Percentiles rank a stretch among this genome's conserved stretches.
These are phyloP conservation scores for Pseudogymnoascus sp. DNA, from an alignment of 2,329 filamentous ascomycete species.

Conservation along the genomic window DNA sequence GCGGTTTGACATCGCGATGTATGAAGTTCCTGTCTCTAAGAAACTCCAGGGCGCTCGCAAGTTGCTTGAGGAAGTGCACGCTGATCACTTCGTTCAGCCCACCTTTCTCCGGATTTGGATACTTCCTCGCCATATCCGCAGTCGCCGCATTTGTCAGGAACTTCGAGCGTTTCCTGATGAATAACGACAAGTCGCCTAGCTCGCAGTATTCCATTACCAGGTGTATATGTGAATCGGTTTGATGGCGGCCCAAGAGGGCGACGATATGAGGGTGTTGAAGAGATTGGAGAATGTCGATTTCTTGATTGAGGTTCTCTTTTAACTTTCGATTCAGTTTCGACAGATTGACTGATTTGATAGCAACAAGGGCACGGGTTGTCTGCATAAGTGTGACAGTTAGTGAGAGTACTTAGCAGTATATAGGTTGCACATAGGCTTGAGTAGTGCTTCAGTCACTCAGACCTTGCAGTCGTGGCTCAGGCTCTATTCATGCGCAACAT, in stretches of 20 bases:
- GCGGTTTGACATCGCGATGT: slow-evolving; percentile 94
- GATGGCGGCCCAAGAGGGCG: slow-evolving; percentile 87
- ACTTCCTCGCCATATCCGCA: slow-evolving; percentile 85
- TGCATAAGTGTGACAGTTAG: slow-evolving; percentile 31
- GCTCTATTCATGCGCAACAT: not conserved
- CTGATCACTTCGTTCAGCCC: slow-evolving; percentile 96
- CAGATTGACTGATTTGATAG: slow-evolving; percentile 94
- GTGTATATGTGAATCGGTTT: slow-evolving; percentile 82
- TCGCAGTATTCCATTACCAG: slow-evolving; percentile 99
- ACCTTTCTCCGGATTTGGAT: slow-evolving; percentile 73
- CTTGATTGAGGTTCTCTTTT: slow-evolving; percentile 88
- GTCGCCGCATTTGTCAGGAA: slow-evolving; percentile 74
- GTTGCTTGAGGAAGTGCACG: slow-evolving; percentile 91
- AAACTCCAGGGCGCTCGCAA: slow-evolving; percentile 86
- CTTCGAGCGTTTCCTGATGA: slow-evolving; percentile 89
- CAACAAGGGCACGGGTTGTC: slow-evolving; percentile 75
- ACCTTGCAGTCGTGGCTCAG: not conserved
- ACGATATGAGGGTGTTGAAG: slow-evolving; percentile 96
- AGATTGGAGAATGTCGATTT: slow-evolving; percentile 91
- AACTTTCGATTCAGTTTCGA: slow-evolving; percentile 90
- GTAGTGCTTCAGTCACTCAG: slow-evolving; percentile 5
- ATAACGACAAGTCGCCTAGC: slow-evolving; percentile 85
- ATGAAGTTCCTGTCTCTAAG: slow-evolving; percentile 79
- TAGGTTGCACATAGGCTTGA: not conserved
- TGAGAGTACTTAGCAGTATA: not conserved